Base-by-base conservation (phyloP, 2,329 filamentous ascomycete species). In the Alternaria hordeiaustralica region DNA sequence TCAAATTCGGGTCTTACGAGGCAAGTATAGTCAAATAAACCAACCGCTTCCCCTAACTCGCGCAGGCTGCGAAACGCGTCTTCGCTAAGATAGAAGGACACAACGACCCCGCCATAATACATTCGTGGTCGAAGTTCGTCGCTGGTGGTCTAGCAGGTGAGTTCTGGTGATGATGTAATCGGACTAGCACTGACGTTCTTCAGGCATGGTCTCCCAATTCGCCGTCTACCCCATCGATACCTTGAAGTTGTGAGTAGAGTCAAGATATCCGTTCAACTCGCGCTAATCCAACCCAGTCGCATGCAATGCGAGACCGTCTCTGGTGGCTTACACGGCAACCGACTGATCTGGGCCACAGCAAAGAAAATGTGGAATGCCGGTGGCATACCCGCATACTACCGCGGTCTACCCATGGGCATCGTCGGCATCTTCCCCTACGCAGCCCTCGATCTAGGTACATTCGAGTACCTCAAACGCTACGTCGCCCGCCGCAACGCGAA, bases 361-460 rank as follows among this genome's bases (percentile, higher is more conserved):
- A 87, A 88, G 77, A 97, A 94, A 78, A 97, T 99, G 91, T 93
- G 90, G 84, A 87, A 86, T 44, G 87, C 89, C 63, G 92, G 92
- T 62, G 93, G 93, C 21, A 70, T 94, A 26, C 84, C 87, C 30
- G 87, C 92, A 7, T 95, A 94, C 67, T 99, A 98, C 80, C 93
- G 95, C 58, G 96, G 96, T 44, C 87, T 99, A 33, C 94, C 94
- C 0, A 96, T 98, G 88, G 96, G 96, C 15, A 86, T 99, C 5
- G 83, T 97, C 55, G 96, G 96, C 78, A 97, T 98, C 89, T 99
- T 99, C 74, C 96, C 96, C 0, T 99, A 98, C 79, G 95, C 94
- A 45, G 96, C 96, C 54, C 96, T 99, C 76, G 96, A 99, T 77
- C 90, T 99, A 75, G 93, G 93, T 68, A 97, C 93, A 0, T 99